Percentiles rank a stretch among this genome's conserved stretches.
These are phyloP conservation scores for Cladosporium halotolerans DNA, from an alignment of 2,329 filamentous ascomycete species.

Conservation along the genomic window DNA sequence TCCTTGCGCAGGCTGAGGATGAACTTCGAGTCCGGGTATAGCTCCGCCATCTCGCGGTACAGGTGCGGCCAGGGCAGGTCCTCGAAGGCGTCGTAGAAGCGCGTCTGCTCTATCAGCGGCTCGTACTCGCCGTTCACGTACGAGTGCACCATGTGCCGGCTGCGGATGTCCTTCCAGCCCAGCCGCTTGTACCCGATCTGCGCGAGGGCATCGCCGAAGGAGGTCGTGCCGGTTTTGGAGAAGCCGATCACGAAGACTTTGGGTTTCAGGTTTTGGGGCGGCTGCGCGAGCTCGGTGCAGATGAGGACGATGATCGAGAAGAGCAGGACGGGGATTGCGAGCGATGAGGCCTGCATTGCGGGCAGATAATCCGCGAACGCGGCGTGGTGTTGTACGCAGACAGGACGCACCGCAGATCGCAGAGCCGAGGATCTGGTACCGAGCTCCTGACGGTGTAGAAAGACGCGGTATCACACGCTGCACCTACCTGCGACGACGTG, in stretches of 20 bases:
- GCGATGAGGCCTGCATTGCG: slow-evolving; percentile 6
- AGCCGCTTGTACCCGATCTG: slow-evolving; percentile 26
- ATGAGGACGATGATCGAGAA: slow-evolving; percentile 15
- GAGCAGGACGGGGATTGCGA: slow-evolving; percentile 9
- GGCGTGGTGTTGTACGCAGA: too few species aligned
- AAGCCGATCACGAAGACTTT: slow-evolving; percentile 29
- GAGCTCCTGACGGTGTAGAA: too few species aligned
- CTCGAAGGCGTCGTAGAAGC: slow-evolving; percentile 27
- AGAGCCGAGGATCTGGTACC: too few species aligned
- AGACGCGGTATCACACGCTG: too few species aligned
- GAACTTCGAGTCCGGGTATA: slow-evolving; percentile 26
- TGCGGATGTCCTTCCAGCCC: slow-evolving; percentile 28
- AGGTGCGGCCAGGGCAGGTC: slow-evolving; percentile 27
- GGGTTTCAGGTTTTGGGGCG: slow-evolving; percentile 19
- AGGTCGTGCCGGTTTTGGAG: slow-evolving; percentile 27
- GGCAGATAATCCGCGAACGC: background rate
- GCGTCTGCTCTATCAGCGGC: slow-evolving; percentile 20
- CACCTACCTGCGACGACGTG: slow-evolving; percentile 1
- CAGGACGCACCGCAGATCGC: too few species aligned
- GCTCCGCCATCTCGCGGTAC: slow-evolving; percentile 24
- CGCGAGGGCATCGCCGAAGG: slow-evolving; percentile 27
- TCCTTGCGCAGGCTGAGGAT: slow-evolving; percentile 25
- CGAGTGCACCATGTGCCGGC: slow-evolving; percentile 26
- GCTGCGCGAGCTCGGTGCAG: slow-evolving; percentile 19
- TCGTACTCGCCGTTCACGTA: slow-evolving; percentile 21